Percentiles rank a stretch among this genome's conserved stretches.
Conservation (phyloP, 495 filamentous ascomycete genomes). For the Thermothielavioides terrestris region DNA sequence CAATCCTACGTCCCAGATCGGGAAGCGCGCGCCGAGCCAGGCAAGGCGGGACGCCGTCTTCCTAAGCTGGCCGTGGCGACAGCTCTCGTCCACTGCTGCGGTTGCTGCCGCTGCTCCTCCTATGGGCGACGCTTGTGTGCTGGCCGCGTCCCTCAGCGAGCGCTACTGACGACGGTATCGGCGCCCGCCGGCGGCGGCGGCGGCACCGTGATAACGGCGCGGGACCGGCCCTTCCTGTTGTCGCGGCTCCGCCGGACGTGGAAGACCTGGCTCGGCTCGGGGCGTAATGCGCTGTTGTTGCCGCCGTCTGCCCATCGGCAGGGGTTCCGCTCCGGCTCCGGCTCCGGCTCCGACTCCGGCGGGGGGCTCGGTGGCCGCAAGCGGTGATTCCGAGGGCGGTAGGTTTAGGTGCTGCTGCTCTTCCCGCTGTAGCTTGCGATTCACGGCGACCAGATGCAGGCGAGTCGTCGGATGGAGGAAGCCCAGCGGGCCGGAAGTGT, state of each 20-base stretch:
- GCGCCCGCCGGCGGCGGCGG: too few relatives aligned
- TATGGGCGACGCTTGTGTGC: too few relatives aligned
- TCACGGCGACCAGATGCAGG: background rate
- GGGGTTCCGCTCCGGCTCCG: too few relatives aligned
- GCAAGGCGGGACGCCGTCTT: conserved; percentile 37
- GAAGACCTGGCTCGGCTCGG: conserved; percentile 5
- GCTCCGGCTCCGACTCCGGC: too few relatives aligned
- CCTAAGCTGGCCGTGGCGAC: conserved; percentile 2
- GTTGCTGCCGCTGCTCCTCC: background rate
- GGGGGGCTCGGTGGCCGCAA: background rate
- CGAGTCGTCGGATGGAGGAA: conserved; percentile 24
- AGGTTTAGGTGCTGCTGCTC: background rate
- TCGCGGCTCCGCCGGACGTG: conserved; percentile 50
- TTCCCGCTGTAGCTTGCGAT: background rate
- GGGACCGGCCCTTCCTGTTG: conserved; percentile 60
- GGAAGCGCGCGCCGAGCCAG: conserved; percentile 50
- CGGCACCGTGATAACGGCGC: conserved; percentile 39
- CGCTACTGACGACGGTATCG: too few relatives aligned
- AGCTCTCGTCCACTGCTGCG: background rate
- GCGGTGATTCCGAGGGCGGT: background rate
- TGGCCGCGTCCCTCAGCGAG: too few relatives aligned
- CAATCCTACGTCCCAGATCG: conserved; percentile 65
- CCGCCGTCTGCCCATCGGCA: too few relatives aligned
- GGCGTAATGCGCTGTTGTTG: background rate
- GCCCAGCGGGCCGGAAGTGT: conserved; percentile 10